Percentiles rank a stretch among this genome's conserved stretches.
Evolutionary conservation across 305 asterid species (phyloP).

Genomic region (Ajuga reptans): DNA sequence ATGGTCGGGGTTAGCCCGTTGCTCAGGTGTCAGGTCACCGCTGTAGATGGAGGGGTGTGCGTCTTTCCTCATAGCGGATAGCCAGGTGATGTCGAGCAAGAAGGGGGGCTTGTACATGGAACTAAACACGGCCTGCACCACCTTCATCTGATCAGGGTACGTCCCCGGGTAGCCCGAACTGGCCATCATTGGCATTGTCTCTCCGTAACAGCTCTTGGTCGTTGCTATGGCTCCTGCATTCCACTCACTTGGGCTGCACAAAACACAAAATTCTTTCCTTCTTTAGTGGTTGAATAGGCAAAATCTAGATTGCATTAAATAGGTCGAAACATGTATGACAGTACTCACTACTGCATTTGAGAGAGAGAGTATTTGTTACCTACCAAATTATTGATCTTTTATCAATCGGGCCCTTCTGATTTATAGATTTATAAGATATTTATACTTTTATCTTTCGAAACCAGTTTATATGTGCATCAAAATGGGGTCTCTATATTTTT

Average conservation of each 20-base stretch:
- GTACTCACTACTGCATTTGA: no score
- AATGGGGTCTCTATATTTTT: no score
- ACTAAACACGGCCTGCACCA: slow-evolving; percentile 39
- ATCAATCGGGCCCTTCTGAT: no score
- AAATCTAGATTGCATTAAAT: no score
- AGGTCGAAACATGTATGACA: no score
- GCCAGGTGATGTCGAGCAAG: slow-evolving; percentile 67
- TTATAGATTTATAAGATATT: no score
- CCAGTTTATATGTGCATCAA: no score
- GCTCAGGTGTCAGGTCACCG: slow-evolving; percentile 66
- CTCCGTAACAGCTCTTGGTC: slow-evolving; percentile 77
- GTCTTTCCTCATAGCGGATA: slow-evolving; percentile 87
- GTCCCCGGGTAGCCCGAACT: slow-evolving; percentile 37
- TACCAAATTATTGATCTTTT: no score
- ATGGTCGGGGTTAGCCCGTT: slow-evolving; percentile 80
- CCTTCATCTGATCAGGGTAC: slow-evolving; percentile 60
- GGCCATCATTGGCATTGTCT: slow-evolving; percentile 48
- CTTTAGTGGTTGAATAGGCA: neutral
- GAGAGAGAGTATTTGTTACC: no score
- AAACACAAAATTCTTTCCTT: neutral
- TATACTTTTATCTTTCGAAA: no score
- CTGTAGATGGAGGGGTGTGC: slow-evolving; percentile 93
- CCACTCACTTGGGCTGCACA: slow-evolving; percentile 81
- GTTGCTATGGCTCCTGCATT: slow-evolving; percentile 44
- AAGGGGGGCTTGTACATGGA: slow-evolving; percentile 68